These are phyloP conservation scores for Hypoxylon fuscum DNA, from an alignment of 495 filamentous ascomycete genomes.

Conservation along the genomic window DNA sequence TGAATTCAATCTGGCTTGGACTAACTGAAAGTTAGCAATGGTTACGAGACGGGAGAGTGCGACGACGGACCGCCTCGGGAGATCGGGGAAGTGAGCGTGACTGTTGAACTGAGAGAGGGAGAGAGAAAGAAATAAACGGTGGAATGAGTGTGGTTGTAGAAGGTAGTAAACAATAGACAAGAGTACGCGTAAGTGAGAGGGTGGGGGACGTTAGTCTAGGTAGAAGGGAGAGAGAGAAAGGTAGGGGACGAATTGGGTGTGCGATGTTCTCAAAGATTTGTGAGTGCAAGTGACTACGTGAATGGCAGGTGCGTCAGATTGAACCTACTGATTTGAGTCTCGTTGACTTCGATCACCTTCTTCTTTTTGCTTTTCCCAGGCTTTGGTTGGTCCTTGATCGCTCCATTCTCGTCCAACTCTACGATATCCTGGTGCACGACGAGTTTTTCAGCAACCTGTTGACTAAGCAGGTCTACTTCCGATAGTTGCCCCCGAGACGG, in stretches of 20 bases:
- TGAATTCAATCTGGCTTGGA: conserved; percentile 92
- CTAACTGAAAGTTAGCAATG: conserved; percentile 51
- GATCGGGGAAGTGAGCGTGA: no score
- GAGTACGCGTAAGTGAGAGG: no score
- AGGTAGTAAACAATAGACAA: no score
- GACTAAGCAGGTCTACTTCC: conserved; percentile 37
- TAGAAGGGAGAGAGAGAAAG: no score
- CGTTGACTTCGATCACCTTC: conserved; percentile 80
- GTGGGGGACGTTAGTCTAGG: no score
- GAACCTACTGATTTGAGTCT: conserved; percentile 82
- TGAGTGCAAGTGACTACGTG: background rate
- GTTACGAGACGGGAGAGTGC: no score
- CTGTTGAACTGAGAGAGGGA: no score
- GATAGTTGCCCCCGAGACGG: conserved; percentile 36
- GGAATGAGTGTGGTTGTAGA: background rate
- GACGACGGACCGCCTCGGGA: no score
- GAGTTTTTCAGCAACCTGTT: conserved; percentile 51
- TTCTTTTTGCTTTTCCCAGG: conserved; percentile 62
- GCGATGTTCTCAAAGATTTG: no score
- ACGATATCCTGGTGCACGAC: conserved; percentile 55
- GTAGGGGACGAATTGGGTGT: no score
- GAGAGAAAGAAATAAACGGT: no score
- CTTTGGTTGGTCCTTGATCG: conserved; percentile 45
- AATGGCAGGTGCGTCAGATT: no score
- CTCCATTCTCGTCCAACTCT: conserved; percentile 63